Evolutionary conservation across 495 filamentous ascomycete species (phyloP), one percentile per base, ranked within the genome.

Genomic region (Penicillium herquei): DNA sequence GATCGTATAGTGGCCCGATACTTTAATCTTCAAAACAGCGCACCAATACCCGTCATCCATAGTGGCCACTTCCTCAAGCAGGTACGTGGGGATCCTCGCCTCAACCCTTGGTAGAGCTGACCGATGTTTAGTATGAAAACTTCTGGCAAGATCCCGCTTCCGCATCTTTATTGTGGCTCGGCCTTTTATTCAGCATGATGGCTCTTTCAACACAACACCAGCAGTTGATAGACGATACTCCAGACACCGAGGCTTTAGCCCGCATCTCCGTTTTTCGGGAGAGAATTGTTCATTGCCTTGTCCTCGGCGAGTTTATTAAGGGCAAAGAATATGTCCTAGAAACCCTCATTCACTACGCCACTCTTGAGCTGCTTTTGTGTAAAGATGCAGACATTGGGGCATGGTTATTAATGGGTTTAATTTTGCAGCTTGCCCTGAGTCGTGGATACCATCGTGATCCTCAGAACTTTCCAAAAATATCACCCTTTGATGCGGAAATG

Each of bases 401-500:
- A 7, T 84, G 78, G 60, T 64, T 84, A 9, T 54, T 81, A 8
- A 69, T 76, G 0, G 76, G 78, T 12, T 70, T 71, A 13, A 58
- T 72, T 16, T 69, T 82, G 30, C 76, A 80, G 11, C 65, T 85
- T 1, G 79, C 83, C 52, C 44, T 84, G 41, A 75, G 76, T 44
- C 78, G 82, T 76, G 83, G 81, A 12, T 72, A 81, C 18, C 83
- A 86, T 51, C 75, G 82, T 16, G 83, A 86, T 33, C 64, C 66
- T 0, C 21, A 37, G 1, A 33, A 62, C 30, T 50, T 59, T n/a
- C 21, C 33, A 0, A 56, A 53, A 6, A 67, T 71, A 32, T 52
- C 62, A 3, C 44, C 48, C 13, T 69, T 75, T 49, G 63, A 65
- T 26, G 63, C 59, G 7, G 75, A 78, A 43, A 70, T 74, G 55